A percentile compares a stretch with the other conserved stretches of the same genome.
Conservation (phyloP, 2,329 filamentous ascomycete species). For the Macrophomina pseudophaseolina region DNA sequence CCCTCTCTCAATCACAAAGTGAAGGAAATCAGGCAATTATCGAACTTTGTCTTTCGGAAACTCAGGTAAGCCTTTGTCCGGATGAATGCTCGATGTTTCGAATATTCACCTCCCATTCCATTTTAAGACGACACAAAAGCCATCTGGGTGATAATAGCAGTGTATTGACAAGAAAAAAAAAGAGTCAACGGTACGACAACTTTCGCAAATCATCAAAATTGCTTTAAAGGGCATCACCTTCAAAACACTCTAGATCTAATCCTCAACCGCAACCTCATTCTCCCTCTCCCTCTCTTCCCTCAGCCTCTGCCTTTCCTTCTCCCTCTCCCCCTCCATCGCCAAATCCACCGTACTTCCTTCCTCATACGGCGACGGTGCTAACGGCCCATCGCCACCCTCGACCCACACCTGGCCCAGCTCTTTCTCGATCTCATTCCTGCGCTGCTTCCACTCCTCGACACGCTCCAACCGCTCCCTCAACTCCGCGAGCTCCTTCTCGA, state of each 20-base stretch:
- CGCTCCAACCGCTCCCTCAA: slow-evolving; percentile 78
- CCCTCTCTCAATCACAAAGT: too few species aligned
- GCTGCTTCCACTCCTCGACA: slow-evolving; percentile 82
- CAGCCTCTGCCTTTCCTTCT: not conserved
- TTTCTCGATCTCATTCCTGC: slow-evolving; percentile 78
- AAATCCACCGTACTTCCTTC: slow-evolving; percentile 3
- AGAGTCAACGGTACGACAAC: not conserved
- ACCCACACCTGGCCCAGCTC: slow-evolving; percentile 74
- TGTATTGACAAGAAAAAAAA: too few species aligned
- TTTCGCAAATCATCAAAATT: not conserved
- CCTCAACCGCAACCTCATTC: slow-evolving; percentile 16
- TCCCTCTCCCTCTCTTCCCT: not conserved
- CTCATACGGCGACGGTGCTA: slow-evolving; percentile 44
- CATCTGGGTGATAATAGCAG: too few species aligned
- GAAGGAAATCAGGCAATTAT: too few species aligned
- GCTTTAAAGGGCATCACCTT: too few species aligned
- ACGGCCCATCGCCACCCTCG: slow-evolving; percentile 46
- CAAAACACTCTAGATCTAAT: not conserved
- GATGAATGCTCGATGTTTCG: too few species aligned
- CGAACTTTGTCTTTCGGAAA: too few species aligned
- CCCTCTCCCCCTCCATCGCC: slow-evolving; percentile 25
- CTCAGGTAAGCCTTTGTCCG: too few species aligned
- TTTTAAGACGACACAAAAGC: too few species aligned
- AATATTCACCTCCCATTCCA: too few species aligned
- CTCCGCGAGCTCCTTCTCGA: slow-evolving; percentile 88